These are phyloP conservation scores for Ophiostoma tasmaniense DNA, from an alignment of 2,329 filamentous ascomycete genomes.

Conservation along the genomic window DNA sequence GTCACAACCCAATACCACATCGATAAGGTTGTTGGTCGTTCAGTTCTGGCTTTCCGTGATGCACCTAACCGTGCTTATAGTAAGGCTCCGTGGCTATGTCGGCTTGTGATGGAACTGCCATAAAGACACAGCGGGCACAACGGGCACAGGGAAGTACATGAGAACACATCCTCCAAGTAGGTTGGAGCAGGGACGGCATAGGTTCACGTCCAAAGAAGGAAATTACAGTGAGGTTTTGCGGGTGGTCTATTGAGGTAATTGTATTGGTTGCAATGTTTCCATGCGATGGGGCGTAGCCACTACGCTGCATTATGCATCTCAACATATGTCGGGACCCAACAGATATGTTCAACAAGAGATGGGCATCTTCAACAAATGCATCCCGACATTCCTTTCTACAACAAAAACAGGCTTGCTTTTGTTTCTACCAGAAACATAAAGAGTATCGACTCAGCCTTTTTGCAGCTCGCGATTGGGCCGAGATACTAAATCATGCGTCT, in stretches of 20 bases:
- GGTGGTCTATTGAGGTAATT: background rate
- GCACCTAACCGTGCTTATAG: too few relatives aligned
- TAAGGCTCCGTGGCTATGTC: too few relatives aligned
- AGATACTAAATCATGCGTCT: background rate
- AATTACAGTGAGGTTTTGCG: too few relatives aligned
- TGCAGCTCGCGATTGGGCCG: background rate
- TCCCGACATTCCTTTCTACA: background rate
- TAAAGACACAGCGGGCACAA: too few relatives aligned
- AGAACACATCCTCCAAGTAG: too few relatives aligned
- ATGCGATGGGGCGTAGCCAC: background rate
- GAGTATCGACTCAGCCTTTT: background rate
- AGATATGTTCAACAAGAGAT: background rate
- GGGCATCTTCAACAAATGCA: background rate
- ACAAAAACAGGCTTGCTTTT: background rate
- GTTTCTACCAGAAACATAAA: background rate
- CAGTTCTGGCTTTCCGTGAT: too few relatives aligned
- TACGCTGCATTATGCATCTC: background rate
- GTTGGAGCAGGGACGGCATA: too few relatives aligned
- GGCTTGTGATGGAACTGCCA: too few relatives aligned
- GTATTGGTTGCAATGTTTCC: background rate
- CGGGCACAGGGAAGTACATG: too few relatives aligned
- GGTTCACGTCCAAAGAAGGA: too few relatives aligned
- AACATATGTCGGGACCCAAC: background rate
- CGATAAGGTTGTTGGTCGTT: too few relatives aligned
- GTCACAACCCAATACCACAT: too few relatives aligned